phyloP scores from a whole-genome alignment of 805 yeast genomes.

The Barnettozyma wickerhamii region DNA sequence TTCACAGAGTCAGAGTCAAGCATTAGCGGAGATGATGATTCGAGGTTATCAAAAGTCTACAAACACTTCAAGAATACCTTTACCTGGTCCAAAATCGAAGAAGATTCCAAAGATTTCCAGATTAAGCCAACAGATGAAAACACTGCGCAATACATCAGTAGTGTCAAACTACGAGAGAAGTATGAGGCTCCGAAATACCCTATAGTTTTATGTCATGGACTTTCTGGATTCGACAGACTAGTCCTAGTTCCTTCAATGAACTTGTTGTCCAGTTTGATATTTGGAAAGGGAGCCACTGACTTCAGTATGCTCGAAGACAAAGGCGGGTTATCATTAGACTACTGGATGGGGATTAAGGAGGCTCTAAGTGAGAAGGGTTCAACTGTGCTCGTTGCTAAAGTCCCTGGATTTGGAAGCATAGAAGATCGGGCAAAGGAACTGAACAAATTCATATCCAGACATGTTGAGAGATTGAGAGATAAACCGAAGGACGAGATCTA shows the following conservation, averaged over 20 bases:
- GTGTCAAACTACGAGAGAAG: slow-evolving; percentile 26
- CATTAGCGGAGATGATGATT: slow-evolving; percentile 11
- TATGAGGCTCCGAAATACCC: slow-evolving; percentile 67
- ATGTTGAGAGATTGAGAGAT: slow-evolving; percentile 19
- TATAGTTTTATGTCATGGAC: slow-evolving; percentile 80
- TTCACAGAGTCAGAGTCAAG: slow-evolving; percentile 11
- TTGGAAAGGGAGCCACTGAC: slow-evolving; percentile 11
- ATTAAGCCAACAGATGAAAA: slow-evolving; percentile 7
- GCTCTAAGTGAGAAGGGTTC: slow-evolving; percentile 60
- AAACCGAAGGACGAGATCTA: slow-evolving; percentile 24
- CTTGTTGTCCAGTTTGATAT: slow-evolving; percentile 23
- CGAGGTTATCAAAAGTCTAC: slow-evolving; percentile 7
- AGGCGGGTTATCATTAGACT: slow-evolving; percentile 48
- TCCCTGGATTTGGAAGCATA: slow-evolving; percentile 79
- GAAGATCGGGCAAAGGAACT: slow-evolving; percentile 60
- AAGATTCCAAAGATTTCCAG: slow-evolving; percentile 2
- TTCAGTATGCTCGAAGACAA: slow-evolving; percentile 22
- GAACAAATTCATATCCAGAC: slow-evolving; percentile 42
- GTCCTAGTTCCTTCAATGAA: slow-evolving; percentile 38
- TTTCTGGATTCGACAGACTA: slow-evolving; percentile 71
- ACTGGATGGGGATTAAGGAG: slow-evolving; percentile 78
- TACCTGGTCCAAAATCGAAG: slow-evolving; percentile 10
- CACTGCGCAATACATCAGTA: slow-evolving; percentile 12
- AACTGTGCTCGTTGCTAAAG: slow-evolving; percentile 65
- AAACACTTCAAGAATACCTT: slow-evolving; percentile 9